Base-by-base conservation (phyloP, 441 rosid genomes). In the Populus hybrid region DNA sequence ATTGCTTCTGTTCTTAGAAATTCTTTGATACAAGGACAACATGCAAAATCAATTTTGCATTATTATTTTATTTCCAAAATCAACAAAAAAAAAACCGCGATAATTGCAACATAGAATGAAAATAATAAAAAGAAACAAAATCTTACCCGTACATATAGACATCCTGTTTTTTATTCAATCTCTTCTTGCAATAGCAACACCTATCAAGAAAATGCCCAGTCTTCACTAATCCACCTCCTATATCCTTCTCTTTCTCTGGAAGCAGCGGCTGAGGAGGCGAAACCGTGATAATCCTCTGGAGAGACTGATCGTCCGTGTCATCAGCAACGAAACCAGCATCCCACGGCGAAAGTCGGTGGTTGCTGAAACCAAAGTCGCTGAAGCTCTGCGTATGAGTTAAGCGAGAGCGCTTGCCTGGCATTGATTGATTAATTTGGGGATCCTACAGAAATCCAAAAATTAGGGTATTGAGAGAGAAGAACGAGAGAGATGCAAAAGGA, bases 121-220 rank as follows among this genome's bases (percentile, higher is more conserved):
- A 21, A 40, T 2, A 36, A 70, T 32, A 9, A 12, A 10, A 14
- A 26, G 4, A 38, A 30, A 64, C 21, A 36, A 54, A 72, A 11
- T n/a, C 82, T 26, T 77, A 87, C 88, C 86, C 82, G 23, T 78
- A 84, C 87, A 85, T 83, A 76, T 75, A 85, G 34, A 76, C 73
- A 40, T 80, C 77, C 23, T 81, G 76, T 16, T 38, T 28, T 24
- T 76, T 78, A 38, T 24, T 63, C 69, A 83, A 46, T 76, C 11
- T 57, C 82, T 82, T 82, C 73, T 76, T 67, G 81, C 90, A 87
- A 21, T 75, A 65, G 68, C 50, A 78, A 72, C 87, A 85, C 40
- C 63, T 76, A 30, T 83, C 83, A 6, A 87, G 83, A 71, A 80
- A 85, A 26, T 3, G 11, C 0, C 2, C 77, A 8, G 28, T 8